Evolutionary conservation across 1,284 basidiomycete genomes (phyloP), one percentile per base, ranked within the genome.

Genomic region (Pholiota adiposa): DNA sequence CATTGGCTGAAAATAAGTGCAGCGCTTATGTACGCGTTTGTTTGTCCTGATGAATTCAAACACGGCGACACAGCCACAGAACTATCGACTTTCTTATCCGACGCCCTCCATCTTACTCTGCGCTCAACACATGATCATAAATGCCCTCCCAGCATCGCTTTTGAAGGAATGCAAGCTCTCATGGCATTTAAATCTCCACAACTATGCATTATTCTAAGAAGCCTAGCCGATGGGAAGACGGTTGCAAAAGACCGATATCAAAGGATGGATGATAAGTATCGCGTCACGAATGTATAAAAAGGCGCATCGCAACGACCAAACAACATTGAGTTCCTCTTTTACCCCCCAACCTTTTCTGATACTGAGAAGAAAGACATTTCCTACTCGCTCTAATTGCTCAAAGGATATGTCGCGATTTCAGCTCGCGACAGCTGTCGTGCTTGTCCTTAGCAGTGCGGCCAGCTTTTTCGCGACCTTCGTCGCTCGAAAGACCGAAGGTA

Each of bases 381-480:
- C 19, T 43, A 43, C 40, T 9, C 40, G 9, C 21, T 43, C 40
- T 19, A 21, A 19, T 11, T 21, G 21, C 19, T 9, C 40, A 43
- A 9, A 40, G 48, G 16, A 51, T n/a, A 89, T 91, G 89, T 79
- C 80, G 65, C 77, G 74, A 16, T 87, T 83, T 71, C 83, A 89
- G 70, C 75, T 88, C n/a, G 79, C 79, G 61, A 79, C 86, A 33
- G 84, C 83, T 18, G 72, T 79, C 21, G 69, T 74, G 14, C 76
- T 90, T 33, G 78, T 75, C 16, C 71, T 72, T 57, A 74, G 74
- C 51, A 79, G 79, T 8, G 62, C 77, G 33, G 71, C 73, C 57
- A 90, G 89, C 68, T 62, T 79, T 11, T 59, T 75, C 4, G 59
- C 78, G 18, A 76, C 81, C 56, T 76, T 67, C 57, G 59, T 83